Base-by-base conservation (phyloP, 139 green algal genomes). In the Chlamydomonas sp. region DNA sequence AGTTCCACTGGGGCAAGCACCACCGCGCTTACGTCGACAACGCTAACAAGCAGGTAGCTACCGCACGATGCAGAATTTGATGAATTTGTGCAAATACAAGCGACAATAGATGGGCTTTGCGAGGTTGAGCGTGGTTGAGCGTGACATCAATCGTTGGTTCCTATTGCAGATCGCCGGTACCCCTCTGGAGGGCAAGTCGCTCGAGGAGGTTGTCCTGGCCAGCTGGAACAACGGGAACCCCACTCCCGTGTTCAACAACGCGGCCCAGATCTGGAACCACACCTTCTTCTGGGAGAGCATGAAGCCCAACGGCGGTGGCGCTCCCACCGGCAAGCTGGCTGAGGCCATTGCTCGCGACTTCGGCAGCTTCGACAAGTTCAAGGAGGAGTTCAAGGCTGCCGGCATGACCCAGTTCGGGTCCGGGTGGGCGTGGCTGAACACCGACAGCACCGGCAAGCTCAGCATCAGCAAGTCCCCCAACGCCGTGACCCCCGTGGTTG, bases 1-100 rank as follows among this genome's bases (percentile, higher is more conserved):
- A 99, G 77, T 95, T 97, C 80, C 97, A 99, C 92, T 98, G 93
- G 91, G 97, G 96, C 91, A 99, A 98, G 94, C 97, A 99, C 90
- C 96, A 99, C 92, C 85, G 90, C 67, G 91, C 96, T 0, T 99
- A 99, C 81, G 88, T 97, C 57, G 92, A 95, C 92, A 99, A 99
- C 93, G 90, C 99, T 86, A 99, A 99, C 94, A 95, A 95, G 88
- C 97, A 49, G 31, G 31, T 49, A 49, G 31, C 31, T 49, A 49
- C 31, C 31, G 31, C 31, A 49, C 31, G 31, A 49, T 49, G 31
- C 31, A 49, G 31, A 49, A 49, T 49, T 49, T 49, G 31, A 49
- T 49, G 31, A 49, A 49, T 49, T 49, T 49, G 31, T 49, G 31
- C 31, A 49, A 49, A 49, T 49, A 49, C 31, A 49, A 49, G 31